These are phyloP conservation scores for Raffaelea albimanens DNA, from an alignment of 2,329 filamentous ascomycete species.

Conservation along the genomic window DNA sequence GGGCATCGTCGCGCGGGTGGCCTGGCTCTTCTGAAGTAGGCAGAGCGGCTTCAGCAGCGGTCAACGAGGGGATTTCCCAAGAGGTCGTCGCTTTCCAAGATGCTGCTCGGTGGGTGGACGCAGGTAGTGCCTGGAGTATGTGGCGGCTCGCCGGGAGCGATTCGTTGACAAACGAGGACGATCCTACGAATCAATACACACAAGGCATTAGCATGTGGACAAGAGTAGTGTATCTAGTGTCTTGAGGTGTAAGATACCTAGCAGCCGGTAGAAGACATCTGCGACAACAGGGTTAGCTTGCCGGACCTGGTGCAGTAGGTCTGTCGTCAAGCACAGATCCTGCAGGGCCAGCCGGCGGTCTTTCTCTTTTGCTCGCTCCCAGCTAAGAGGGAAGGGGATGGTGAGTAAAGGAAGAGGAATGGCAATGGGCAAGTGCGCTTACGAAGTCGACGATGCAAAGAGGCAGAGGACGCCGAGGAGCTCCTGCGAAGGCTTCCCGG, in stretches of 20 bases:
- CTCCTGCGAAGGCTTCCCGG: not conserved
- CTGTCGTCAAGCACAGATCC: constrained; percentile 1
- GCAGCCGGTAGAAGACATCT: not conserved
- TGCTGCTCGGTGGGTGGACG: not conserved
- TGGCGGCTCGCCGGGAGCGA: not conserved
- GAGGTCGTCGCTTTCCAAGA: not conserved
- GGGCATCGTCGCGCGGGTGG: not conserved
- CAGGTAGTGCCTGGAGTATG: not conserved
- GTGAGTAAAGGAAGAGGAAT: not conserved
- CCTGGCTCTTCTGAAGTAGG: not conserved
- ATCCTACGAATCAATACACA: not conserved
- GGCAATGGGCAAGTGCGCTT: not conserved
- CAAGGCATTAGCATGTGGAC: not conserved
- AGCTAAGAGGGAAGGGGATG: not conserved
- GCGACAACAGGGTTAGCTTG: not conserved
- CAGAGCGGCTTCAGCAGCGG: not conserved
- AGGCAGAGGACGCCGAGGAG: constrained; percentile 2
- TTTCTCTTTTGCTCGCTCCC: constrained; percentile 2
- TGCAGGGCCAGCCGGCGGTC: not conserved
- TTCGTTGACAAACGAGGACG: not conserved
- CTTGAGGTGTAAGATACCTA: not conserved
- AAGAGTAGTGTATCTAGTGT: too few relatives aligned
- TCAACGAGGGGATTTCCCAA: not conserved
- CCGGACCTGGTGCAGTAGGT: constrained; percentile 1
- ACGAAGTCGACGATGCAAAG: not conserved